Conservation (phyloP, 2,329 filamentous ascomycete genomes). For the Pseudogymnoascus pannorum region DNA sequence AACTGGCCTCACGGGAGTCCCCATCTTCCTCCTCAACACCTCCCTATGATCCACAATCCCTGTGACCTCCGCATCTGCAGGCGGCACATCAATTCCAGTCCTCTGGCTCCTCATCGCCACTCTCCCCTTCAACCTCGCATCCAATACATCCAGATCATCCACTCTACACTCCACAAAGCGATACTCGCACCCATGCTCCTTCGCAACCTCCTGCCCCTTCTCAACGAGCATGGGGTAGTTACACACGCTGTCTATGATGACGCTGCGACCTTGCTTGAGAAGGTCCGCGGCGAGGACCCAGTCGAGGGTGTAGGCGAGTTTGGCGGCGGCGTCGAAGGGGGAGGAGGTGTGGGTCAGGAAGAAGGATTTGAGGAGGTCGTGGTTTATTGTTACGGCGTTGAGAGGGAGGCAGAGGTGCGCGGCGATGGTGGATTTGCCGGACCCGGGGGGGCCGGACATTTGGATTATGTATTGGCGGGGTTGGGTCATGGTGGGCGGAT, state of each 20-base stretch:
- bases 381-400: conserved; percentile 30
- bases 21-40: conserved; percentile 27
- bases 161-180: conserved; percentile 31
- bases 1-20: conserved; percentile 27
- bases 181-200: conserved; percentile 18
- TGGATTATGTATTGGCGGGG: conserved; percentile 24
- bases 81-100: conserved; percentile 23
- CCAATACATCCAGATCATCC: conserved; percentile 27
- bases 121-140: conserved; percentile 24
- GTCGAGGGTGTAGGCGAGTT: conserved; percentile 29
- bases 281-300: conserved; percentile 31
- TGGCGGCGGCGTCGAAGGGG: conserved; percentile 29
- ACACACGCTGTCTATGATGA: conserved; percentile 35
- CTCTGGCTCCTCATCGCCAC: conserved; percentile 28
- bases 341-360: conserved; percentile 27
- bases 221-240: conserved; percentile 30
- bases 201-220: conserved; percentile 26
- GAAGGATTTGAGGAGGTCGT: conserved; percentile 31
- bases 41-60: conserved; percentile 15
- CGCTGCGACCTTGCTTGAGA: conserved; percentile 29
- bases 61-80: conserved; percentile 15
- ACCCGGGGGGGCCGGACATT: conserved; percentile 35
- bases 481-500: background rate
- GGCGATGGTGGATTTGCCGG: conserved; percentile 33
- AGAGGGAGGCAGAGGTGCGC: conserved; percentile 23